Evolutionary conservation across 2,329 filamentous ascomycete species (phyloP), one percentile per base, ranked within the genome.

Genomic region (Fusarium sp.): DNA sequence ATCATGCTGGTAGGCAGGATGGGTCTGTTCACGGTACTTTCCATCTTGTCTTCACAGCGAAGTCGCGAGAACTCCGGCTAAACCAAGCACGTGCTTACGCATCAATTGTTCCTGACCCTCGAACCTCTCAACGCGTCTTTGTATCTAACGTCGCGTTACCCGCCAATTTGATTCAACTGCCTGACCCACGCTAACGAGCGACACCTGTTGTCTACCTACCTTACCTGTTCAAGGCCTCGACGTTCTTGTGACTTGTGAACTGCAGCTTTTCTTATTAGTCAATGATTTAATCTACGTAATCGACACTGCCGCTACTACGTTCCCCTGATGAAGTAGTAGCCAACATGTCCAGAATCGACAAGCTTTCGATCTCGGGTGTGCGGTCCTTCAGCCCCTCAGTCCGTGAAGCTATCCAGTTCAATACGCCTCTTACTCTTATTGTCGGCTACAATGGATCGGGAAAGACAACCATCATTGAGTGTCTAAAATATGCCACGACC

Each of bases 381-480:
- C 94, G 96, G 77, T 98, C 96, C 65, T 98, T 98, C 82, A 93
- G 93, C 82, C 92, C 93, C 74, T 87, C 88, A 48, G 86, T 88
- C 68, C 89, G 89, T 74, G 93, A 98, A 83, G 92, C 90, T 42
- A 97, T 98, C 71, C 89, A 93, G 76, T 98, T 99, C 82, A 91
- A 95, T 74, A 93, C 94, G 2, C 97, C 96, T 32, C 88, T 99
- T 64, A 99, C 96, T 18, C 89, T 99, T 71, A 99, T 99, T 76
- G 97, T 99, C 66, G 96, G 96, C 66, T 94, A 95, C 83, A 99
- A 99, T 85, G 96, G 96, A 63, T 98, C 96, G 2, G 96, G 96
- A 71, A 99, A 99, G 85, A 99, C 96, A 15, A 98, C 96, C 66
- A 98, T 99, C 80, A 99, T 99, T 83, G 96, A 99, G 83, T 97